phyloP scores from a whole-genome alignment of 352 stramenopile genomes.

The Phytophthora tentaculata region DNA sequence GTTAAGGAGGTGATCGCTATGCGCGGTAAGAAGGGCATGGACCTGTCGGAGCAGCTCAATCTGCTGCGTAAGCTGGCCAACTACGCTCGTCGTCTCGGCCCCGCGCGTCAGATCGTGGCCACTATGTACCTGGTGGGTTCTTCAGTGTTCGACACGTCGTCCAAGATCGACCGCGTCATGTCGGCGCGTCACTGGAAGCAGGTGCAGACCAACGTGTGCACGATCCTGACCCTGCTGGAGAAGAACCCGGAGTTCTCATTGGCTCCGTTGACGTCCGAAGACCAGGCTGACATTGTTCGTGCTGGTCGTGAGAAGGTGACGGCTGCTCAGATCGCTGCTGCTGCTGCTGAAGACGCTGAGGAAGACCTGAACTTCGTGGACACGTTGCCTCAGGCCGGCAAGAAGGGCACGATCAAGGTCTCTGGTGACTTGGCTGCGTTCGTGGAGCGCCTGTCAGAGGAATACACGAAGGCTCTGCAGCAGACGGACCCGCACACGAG shows the following conservation, averaged over 20 bases:
- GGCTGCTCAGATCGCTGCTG: slow-evolving; percentile 58
- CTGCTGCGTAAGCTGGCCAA: slow-evolving; percentile 81
- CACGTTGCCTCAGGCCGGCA: slow-evolving; percentile 68
- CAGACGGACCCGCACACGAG: slow-evolving; percentile 95
- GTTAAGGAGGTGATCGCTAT: slow-evolving; percentile 87
- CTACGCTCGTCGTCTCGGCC: slow-evolving; percentile 78
- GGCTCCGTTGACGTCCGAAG: slow-evolving; percentile 74
- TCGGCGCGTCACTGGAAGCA: slow-evolving; percentile 78
- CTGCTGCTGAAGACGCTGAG: slow-evolving; percentile 76
- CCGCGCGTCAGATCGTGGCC: slow-evolving; percentile 76
- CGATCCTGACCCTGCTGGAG: slow-evolving; percentile 78
- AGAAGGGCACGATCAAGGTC: slow-evolving; percentile 87
- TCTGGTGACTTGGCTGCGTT: slow-evolving; percentile 90
- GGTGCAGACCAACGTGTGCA: slow-evolving; percentile 65
- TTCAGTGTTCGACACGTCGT: slow-evolving; percentile 84
- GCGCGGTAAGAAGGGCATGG: slow-evolving; percentile 85
- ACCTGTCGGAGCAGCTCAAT: slow-evolving; percentile 73
- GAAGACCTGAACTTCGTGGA: slow-evolving; percentile 87
- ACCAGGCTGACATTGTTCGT: slow-evolving; percentile 86
- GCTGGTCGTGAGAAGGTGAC: slow-evolving; percentile 73
- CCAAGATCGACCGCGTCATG: slow-evolving; percentile 90
- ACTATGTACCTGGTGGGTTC: slow-evolving; percentile 86
- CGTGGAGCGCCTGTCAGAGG: slow-evolving; percentile 94
- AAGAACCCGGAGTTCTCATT: slow-evolving; percentile 86
- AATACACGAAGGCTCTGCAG: slow-evolving; percentile 99